phyloP scores from a whole-genome alignment of 2,329 filamentous ascomycete species.

The Amylocarpus encephaloides region DNA sequence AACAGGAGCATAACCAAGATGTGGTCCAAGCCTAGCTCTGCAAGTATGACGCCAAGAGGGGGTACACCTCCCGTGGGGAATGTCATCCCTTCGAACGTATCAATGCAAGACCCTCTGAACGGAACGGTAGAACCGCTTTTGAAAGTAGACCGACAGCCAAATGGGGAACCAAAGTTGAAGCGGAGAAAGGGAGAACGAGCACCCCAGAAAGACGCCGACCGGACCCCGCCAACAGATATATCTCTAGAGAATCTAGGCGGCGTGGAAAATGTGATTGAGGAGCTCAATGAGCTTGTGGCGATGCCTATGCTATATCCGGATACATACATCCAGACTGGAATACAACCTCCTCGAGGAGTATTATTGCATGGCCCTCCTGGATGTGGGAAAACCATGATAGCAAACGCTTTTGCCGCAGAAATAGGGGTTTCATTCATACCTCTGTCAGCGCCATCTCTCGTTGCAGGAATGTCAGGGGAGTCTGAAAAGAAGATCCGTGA shows the following conservation, averaged over 20 bases:
- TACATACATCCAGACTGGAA: conserved; percentile 57
- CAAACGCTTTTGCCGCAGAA: conserved; percentile 70
- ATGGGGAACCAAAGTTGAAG: conserved; percentile 63
- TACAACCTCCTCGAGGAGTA: conserved; percentile 67
- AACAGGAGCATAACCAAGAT: conserved; percentile 58
- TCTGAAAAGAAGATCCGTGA: conserved; percentile 82
- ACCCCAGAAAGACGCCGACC: conserved; percentile 47
- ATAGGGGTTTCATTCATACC: conserved; percentile 73
- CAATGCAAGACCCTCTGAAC: conserved; percentile 22
- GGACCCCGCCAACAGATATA: conserved; percentile 59
- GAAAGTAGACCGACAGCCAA: conserved; percentile 47
- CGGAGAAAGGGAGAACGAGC: conserved; percentile 49
- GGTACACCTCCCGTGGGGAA: conserved; percentile 18
- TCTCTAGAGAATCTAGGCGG: conserved; percentile 69
- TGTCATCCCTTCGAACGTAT: conserved; percentile 16
- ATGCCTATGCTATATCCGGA: conserved; percentile 65
- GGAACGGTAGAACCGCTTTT: conserved; percentile 22
- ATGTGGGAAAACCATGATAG: conserved; percentile 81
- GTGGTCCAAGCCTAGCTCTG: conserved; percentile 41
- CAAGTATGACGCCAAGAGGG: conserved; percentile 19
- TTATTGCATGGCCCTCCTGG: conserved; percentile 78
- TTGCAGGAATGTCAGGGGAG: conserved; percentile 83
- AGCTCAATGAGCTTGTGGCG: conserved; percentile 65
- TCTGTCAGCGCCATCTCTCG: conserved; percentile 73
- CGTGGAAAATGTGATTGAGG: conserved; percentile 62